Evolutionary conservation across 306 rosid species (phyloP), one percentile per base, ranked within the genome.

Genomic region (Rosa multiflora): DNA sequence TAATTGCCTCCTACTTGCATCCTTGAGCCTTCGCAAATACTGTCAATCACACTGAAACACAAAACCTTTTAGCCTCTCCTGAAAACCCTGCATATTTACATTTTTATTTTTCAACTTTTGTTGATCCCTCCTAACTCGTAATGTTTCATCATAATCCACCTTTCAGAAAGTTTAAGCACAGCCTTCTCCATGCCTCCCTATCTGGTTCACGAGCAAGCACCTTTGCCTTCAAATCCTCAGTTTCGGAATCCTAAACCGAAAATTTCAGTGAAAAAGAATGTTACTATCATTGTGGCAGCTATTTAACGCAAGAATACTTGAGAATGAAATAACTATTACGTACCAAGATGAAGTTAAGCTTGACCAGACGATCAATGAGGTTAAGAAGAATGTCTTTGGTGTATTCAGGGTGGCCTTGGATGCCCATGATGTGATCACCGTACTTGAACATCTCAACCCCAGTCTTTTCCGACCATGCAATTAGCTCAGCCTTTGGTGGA

Each of bases 391-490:
- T 90, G 83, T 94, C 99, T 66, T 77, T 58, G 74, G 84, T 85
- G 85, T 89, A 95, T 77, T 95, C 99, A n/a, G 99, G 99, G 83
- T 95, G 99, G 13, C 99, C 99, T 76, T 95, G 99, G 78, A 92
- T 95, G 35, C 99, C 95, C 90, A 95, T 77, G 0, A 95, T 87
- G 85, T 92, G 89, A 21, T 95, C 92, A 29, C 91, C 97, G 62
- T 82, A 84, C 79, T 43, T 86, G 62, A 92, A 95, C 88, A 92
- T 88, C 76, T 95, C 99, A 42, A 92, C 82, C n/a, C 86, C 88
- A 0, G 93, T 88, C 86, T 89, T 91, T 5, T 95, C 97, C 0
- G 99, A 95, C 94, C 91, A 91, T 10, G 86, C 99, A 67, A 92
- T 88, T 13, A 88, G 82, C 86, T 95, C 96, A 2, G 91, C 99